Conservation (phyloP, 352 stramenopile species). For the Phytophthora brassicae region DNA sequence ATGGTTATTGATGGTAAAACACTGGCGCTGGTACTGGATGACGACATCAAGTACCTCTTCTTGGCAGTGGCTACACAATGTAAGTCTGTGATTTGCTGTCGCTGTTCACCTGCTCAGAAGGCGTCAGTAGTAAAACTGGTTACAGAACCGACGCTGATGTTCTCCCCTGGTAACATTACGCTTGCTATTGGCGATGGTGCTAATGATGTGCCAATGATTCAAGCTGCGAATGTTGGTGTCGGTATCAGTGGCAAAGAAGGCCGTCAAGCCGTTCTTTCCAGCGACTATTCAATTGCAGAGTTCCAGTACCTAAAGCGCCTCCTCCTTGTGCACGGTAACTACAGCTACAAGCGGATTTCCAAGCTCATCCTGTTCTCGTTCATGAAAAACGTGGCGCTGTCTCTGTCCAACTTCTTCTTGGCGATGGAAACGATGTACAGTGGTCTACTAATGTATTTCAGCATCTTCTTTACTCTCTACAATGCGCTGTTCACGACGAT, state of each 20-base stretch:
- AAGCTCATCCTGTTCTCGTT: constrained; percentile 90
- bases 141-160: constrained; percentile 87
- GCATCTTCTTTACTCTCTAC: constrained; percentile 90
- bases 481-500: constrained; percentile 90
- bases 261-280: constrained; percentile 81
- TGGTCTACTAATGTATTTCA: constrained; percentile 87
- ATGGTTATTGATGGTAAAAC: constrained; percentile 92
- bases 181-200: constrained; percentile 85
- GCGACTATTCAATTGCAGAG: constrained; percentile 84
- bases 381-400: constrained; percentile 89
- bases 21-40: constrained; percentile 75
- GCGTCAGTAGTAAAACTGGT: constrained; percentile 85
- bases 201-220: constrained; percentile 90
- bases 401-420: constrained; percentile 86
- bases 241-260: constrained; percentile 88
- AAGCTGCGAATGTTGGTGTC: constrained; percentile 83
- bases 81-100: constrained; percentile 89
- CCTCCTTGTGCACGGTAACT: constrained; percentile 86
- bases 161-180: constrained; percentile 87
- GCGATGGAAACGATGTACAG: constrained; percentile 86
- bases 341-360: constrained; percentile 91
- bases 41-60: constrained; percentile 91
- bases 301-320: constrained; percentile 84
- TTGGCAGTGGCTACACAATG: constrained; percentile 86
- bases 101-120: constrained; percentile 85